A percentile compares a stretch with the other conserved stretches of the same genome.
Conservation (phyloP, 2,329 filamentous ascomycete genomes). For the Lachnellula suecica region DNA sequence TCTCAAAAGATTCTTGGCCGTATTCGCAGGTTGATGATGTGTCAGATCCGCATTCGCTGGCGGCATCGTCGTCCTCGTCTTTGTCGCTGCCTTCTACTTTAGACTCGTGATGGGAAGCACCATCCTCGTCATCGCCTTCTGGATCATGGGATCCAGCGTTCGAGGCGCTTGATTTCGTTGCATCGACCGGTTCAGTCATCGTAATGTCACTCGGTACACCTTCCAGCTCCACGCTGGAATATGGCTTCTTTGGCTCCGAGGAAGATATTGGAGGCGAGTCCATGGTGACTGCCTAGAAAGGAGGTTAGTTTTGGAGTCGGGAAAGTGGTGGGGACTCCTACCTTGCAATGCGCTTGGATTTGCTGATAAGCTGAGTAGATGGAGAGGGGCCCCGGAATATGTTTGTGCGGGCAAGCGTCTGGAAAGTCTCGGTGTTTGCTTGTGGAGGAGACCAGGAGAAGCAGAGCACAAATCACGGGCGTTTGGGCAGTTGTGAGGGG, state of each 20-base stretch:
- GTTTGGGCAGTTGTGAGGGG: too few relatives aligned
- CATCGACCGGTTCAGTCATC: background rate
- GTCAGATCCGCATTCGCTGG: background rate
- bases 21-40: conserved; percentile 1
- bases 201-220: background rate
- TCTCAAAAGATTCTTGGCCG: conserved; percentile 16
- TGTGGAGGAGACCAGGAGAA: too few relatives aligned
- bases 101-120: too few relatives aligned
- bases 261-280: background rate
- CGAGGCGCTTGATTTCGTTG: too few relatives aligned
- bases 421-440: too few relatives aligned
- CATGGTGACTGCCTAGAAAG: background rate
- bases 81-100: background rate
- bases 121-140: background rate
- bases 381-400: too few relatives aligned
- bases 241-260: background rate
- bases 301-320: background rate
- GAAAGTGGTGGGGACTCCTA: background rate
- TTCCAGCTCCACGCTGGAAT: background rate
- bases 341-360: background rate
- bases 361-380: background rate
- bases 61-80: background rate
- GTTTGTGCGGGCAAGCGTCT: too few relatives aligned
- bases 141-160: background rate
- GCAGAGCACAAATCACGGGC: too few relatives aligned